Conservation (phyloP, 306 rosid genomes). For the Gastrolobium bilobum region DNA sequence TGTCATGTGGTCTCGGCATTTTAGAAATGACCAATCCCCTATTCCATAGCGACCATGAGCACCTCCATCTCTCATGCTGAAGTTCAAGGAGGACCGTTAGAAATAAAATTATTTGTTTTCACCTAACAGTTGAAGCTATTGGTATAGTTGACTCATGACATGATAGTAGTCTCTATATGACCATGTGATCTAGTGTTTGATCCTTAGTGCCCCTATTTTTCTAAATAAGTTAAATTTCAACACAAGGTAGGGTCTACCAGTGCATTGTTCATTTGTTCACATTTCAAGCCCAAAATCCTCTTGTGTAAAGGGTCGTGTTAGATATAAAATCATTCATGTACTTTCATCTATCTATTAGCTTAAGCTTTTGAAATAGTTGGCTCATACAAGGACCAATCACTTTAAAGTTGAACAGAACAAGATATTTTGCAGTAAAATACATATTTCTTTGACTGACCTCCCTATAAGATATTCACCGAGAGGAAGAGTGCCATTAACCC, state of each 20-base stretch:
- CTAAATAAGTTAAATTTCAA: slow-evolving; percentile 4
- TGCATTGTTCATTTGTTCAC: slow-evolving; percentile 8
- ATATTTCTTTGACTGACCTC: slow-evolving; percentile 65
- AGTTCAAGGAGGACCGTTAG: slow-evolving; percentile 45
- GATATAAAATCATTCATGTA: not conserved
- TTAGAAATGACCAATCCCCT: slow-evolving; percentile 83
- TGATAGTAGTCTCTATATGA: not conserved
- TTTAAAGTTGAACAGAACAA: slow-evolving; percentile 39
- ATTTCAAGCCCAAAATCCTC: slow-evolving; percentile 8
- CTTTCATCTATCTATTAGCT: slow-evolving; percentile 20
- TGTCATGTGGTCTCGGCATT: slow-evolving; percentile 83
- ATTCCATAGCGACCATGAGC: slow-evolving; percentile 90
- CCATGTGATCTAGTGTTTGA: slow-evolving; percentile 18
- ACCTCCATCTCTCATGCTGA: slow-evolving; percentile 84
- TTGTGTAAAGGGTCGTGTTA: not conserved
- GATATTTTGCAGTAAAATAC: slow-evolving; percentile 33
- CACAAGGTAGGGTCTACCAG: slow-evolving; percentile 28
- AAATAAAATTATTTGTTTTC: slow-evolving; percentile 17
- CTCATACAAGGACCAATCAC: slow-evolving; percentile 21
- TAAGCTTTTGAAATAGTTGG: slow-evolving; percentile 15
- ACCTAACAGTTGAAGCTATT: not conserved
- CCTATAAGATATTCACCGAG: slow-evolving; percentile 94
- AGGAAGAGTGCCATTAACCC: slow-evolving; percentile 96
- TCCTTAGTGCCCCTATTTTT: not conserved
- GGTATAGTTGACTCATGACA: slow-evolving; percentile 27